Conservation (phyloP, 805 yeast species). For the Kodamaea hsintzibuensis region DNA sequence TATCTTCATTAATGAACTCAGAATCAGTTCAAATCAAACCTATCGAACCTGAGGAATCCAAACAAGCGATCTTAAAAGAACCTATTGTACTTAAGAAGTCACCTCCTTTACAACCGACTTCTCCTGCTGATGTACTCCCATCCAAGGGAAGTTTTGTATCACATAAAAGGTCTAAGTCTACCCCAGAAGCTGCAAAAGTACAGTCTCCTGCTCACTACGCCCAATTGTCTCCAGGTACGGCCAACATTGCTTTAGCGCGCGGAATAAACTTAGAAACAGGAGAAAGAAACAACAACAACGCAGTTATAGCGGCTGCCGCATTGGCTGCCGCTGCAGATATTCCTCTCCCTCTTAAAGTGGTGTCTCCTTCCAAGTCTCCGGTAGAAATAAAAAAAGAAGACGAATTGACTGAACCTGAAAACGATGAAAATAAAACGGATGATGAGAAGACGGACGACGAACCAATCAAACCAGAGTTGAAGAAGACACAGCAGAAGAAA, state of each 20-base stretch:
- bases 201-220: not conserved
- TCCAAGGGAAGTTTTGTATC: conserved; percentile 20
- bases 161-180: conserved; percentile 30
- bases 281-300: conserved; percentile 44
- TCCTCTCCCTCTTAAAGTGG: conserved; percentile 56
- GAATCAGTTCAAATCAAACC: not conserved
- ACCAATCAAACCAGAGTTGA: not conserved
- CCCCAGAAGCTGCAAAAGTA: conserved; percentile 11
- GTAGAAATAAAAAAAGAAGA: conserved; percentile 9
- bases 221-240: conserved; percentile 45
- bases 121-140: conserved; percentile 13
- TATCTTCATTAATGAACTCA: conserved; percentile 15
- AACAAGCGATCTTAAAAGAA: not conserved
- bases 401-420: conserved; percentile 20
- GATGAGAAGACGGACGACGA: conserved; percentile 20
- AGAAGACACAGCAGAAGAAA: not conserved
- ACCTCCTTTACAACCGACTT: conserved; percentile 1
- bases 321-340: conserved; percentile 79
- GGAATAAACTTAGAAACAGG: conserved; percentile 39
- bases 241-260: conserved; percentile 41
- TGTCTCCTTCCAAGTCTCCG: conserved; percentile 7
- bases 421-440: conserved; percentile 28
- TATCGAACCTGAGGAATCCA: not conserved
- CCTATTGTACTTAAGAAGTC: not conserved
- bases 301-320: conserved; percentile 80